Conservation (phyloP, 805 yeast species). For the Torulaspora gathmanii region DNA sequence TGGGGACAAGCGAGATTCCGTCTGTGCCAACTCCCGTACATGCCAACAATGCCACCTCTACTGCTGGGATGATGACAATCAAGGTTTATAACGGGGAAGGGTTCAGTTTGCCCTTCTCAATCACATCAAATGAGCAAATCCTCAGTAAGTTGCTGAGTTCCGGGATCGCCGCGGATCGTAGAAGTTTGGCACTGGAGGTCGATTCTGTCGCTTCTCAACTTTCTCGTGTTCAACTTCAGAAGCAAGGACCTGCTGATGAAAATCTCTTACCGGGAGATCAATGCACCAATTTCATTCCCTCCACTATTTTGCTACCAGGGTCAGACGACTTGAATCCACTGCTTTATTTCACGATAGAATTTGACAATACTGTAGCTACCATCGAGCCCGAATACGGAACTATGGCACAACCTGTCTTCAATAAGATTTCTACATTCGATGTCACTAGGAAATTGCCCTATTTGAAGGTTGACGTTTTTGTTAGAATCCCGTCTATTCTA, state of each 20-base stretch:
- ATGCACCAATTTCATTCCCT: slow-evolving; percentile 42
- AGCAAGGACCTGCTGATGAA: slow-evolving; percentile 37
- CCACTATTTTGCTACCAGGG: slow-evolving; percentile 51
- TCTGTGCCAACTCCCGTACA: slow-evolving; percentile 6
- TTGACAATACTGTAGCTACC: slow-evolving; percentile 87
- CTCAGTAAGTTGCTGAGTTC: slow-evolving; percentile 62
- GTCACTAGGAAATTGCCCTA: slow-evolving; percentile 59
- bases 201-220: slow-evolving; percentile 29
- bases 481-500: slow-evolving; percentile 65
- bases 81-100: slow-evolving; percentile 68
- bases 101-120: slow-evolving; percentile 64
- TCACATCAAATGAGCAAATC: slow-evolving; percentile 59
- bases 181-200: slow-evolving; percentile 19
- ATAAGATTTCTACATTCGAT: slow-evolving; percentile 87
- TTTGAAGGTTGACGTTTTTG: slow-evolving; percentile 72
- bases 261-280: slow-evolving; percentile 32
- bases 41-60: slow-evolving; percentile 27
- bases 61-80: slow-evolving; percentile 72
- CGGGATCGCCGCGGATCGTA: slow-evolving; percentile 35
- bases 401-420: slow-evolving; percentile 73
- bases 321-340: slow-evolving; percentile 58
- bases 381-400: slow-evolving; percentile 85
- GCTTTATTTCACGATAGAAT: slow-evolving; percentile 82
- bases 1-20: slow-evolving; percentile 5
- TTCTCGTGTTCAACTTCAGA: slow-evolving; percentile 23